Conservation (phyloP, 768 basidiomycete species). For the Naganishia kalamii region DNA sequence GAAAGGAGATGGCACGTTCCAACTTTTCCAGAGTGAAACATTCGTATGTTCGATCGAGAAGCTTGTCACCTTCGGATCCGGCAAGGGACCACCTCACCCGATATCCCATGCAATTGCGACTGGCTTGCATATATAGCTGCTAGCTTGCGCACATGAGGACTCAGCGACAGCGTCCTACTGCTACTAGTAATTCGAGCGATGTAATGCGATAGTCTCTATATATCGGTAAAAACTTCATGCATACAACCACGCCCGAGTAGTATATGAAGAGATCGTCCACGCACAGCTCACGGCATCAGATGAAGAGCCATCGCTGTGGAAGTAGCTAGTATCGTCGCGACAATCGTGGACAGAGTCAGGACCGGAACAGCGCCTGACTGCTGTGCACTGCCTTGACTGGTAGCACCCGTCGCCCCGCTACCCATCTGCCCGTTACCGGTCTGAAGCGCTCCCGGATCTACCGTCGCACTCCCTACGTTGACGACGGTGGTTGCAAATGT, state of each 20-base stretch:
- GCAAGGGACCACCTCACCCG: too few relatives aligned
- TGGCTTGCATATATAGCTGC: too few relatives aligned
- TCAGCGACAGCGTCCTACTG: too few relatives aligned
- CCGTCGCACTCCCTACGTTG: slow-evolving; percentile 54
- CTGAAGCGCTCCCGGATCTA: slow-evolving; percentile 56
- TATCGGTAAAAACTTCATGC: neutral
- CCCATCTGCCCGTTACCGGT: slow-evolving; percentile 60
- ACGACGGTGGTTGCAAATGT: slow-evolving; percentile 55
- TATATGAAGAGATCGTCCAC: neutral
- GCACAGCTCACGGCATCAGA: neutral
- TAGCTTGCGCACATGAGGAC: too few relatives aligned
- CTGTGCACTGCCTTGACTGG: slow-evolving; percentile 26
- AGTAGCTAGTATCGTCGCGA: neutral
- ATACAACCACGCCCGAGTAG: neutral
- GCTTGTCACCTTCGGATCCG: too few relatives aligned
- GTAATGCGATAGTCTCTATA: too few relatives aligned
- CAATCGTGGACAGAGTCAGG: neutral
- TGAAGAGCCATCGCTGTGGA: neutral
- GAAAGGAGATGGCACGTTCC: too few relatives aligned
- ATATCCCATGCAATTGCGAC: too few relatives aligned
- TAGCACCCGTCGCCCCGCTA: slow-evolving; percentile 26
- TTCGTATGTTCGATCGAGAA: too few relatives aligned
- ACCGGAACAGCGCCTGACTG: neutral
- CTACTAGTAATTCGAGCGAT: too few relatives aligned
- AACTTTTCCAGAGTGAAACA: too few relatives aligned